A percentile compares a stretch with the other conserved stretches of the same genome.
Evolutionary conservation across 2,329 filamentous ascomycete species (phyloP).

Genomic region (Talaromyces sp.): DNA sequence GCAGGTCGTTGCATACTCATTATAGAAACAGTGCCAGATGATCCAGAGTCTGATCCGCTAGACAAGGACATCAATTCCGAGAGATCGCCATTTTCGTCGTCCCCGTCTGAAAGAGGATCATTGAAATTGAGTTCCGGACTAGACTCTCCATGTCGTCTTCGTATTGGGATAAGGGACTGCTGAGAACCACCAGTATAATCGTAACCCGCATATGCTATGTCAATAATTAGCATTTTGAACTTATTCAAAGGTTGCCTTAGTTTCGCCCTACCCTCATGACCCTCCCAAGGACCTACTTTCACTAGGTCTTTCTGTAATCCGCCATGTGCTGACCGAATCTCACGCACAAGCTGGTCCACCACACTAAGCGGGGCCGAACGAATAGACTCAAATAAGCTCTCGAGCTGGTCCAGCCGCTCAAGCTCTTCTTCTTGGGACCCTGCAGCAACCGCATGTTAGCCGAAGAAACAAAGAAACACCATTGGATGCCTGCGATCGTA

Average conservation of each 20-base stretch:
- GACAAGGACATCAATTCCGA: conserved; percentile 21
- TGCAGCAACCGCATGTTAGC: conserved; percentile 12
- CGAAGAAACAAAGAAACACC: background rate
- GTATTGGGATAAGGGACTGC: conserved; percentile 10
- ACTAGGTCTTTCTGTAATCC: conserved; percentile 20
- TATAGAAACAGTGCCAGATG: conserved; percentile 23
- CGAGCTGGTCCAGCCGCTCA: conserved; percentile 34
- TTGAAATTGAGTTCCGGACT: conserved; percentile 17
- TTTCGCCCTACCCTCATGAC: conserved; percentile 24
- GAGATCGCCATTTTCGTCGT: conserved; percentile 18
- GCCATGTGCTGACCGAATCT: conserved; percentile 30
- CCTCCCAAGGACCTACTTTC: conserved; percentile 28
- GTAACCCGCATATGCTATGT: conserved; percentile 22
- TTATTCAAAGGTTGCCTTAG: background rate
- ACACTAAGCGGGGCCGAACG: conserved; percentile 35
- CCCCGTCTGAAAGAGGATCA: conserved; percentile 10
- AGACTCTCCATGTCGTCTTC: conserved; percentile 5
- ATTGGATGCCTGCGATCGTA: background rate
- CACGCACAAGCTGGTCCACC: conserved; percentile 35
- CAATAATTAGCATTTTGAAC: background rate
- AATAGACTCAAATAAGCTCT: conserved; percentile 38
- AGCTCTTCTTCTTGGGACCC: conserved; percentile 21
- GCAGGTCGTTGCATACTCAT: conserved; percentile 28
- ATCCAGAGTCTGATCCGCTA: conserved; percentile 28
- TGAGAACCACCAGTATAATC: conserved; percentile 9